A percentile compares a stretch with the other conserved stretches of the same genome.
Conservation (phyloP, 768 basidiomycete species). For the Cubamyces sp. region DNA sequence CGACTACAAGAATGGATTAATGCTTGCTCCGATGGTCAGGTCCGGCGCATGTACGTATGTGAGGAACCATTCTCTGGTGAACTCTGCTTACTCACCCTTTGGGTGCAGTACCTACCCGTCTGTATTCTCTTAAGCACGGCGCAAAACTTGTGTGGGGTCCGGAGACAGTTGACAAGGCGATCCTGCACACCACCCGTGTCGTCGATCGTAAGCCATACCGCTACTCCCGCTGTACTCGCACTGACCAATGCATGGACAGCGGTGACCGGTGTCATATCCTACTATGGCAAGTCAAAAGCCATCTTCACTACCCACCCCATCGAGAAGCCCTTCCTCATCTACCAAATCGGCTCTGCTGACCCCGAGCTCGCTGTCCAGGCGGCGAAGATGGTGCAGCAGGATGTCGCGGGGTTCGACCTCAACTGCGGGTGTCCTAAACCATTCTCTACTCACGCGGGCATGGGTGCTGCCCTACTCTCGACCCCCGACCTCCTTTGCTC, state of each 20-base stretch:
- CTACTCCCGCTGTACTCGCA: background rate
- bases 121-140: constrained; percentile 89
- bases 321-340: constrained; percentile 93
- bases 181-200: constrained; percentile 78
- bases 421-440: constrained; percentile 98
- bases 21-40: constrained; percentile 99
- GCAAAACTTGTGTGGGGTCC: constrained; percentile 96
- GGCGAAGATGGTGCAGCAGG: constrained; percentile 81
- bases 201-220: constrained; percentile 71
- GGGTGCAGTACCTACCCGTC: constrained; percentile 74
- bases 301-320: constrained; percentile 93
- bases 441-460: constrained; percentile 91
- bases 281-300: constrained; percentile 79
- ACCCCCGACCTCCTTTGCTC: constrained; percentile 90
- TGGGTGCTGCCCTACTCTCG: constrained; percentile 94
- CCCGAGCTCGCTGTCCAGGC: constrained; percentile 93
- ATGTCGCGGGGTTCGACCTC: constrained; percentile 93
- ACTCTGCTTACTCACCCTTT: constrained; percentile 20
- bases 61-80: background rate
- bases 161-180: constrained; percentile 95
- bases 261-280: constrained; percentile 84
- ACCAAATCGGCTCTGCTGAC: constrained; percentile 91
- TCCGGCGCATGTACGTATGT: constrained; percentile 77
- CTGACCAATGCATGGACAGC: constrained; percentile 50
- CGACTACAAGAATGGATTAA: constrained; percentile 86